Base-by-base conservation (phyloP, 768 basidiomycete species). In the Kondoa subrosea region DNA sequence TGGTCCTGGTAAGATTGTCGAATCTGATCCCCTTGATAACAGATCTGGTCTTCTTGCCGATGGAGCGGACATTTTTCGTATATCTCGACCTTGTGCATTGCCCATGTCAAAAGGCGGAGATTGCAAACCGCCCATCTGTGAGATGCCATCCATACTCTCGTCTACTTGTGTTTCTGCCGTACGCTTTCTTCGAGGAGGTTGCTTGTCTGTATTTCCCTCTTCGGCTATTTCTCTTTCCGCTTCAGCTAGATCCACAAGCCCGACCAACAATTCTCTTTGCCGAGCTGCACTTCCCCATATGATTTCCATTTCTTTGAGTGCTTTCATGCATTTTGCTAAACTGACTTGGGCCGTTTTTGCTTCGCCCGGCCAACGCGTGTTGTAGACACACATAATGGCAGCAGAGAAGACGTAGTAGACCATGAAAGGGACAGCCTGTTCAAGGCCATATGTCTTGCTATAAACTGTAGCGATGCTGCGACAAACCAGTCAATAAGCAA, bases 371-470 rank as follows among this genome's bases (percentile, higher is more conserved):
- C 69, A 72, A 3, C 67, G 65, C 1, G 73, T 69, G 59, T 75
- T 73, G 71, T 72, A 73, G 65, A 73, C 69, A 64, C 72, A 60
- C 17, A 77, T 77, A 71, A 77, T 75, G 57, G 71, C 74, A 8
- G 76, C 76, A 50, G 64, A 72, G 70, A 77, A 77, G 62, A 76
- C 67, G 50, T 73, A 75, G 67, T 74, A 77, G 15, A 72, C 72
- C 34, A 76, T 40, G 66, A 76, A 74, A 0, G 76, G 73, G 0
- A 72, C 72, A 32, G 70, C 71, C 30, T 74, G 74, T 3, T 72
- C 71, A 16, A 76, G 68, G 3, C 69, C 70, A 67, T 73, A 76
- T 1, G 69, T 70, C 64, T 75, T 72, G 16, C 67, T 57, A 67
- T 73, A 77, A 14, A 68, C 63, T 15, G 72, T 66, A 29, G 72